These are phyloP conservation scores for Bertia moriformis DNA, from an alignment of 2,329 filamentous ascomycete genomes.

Conservation along the genomic window DNA sequence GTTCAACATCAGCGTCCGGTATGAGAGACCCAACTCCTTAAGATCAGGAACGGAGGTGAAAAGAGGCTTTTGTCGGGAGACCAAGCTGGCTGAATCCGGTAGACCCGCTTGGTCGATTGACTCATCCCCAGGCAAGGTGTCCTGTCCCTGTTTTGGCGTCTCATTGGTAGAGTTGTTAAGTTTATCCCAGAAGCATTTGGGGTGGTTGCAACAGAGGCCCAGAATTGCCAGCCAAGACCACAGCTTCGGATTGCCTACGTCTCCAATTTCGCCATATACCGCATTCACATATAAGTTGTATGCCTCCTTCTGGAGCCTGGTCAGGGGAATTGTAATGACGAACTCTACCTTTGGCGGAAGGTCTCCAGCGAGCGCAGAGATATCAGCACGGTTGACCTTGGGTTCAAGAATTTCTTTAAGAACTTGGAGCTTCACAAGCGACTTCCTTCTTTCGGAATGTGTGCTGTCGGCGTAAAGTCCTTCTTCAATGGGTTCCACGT, in stretches of 20 bases:
- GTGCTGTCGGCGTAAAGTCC: conserved; percentile 36
- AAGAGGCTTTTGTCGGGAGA: background rate
- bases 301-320: conserved; percentile 26
- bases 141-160: background rate
- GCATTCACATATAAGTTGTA: conserved; percentile 19
- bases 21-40: conserved; percentile 20
- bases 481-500: conserved; percentile 35
- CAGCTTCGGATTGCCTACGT: background rate
- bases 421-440: conserved; percentile 31
- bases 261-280: background rate
- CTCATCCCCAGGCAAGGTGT: background rate
- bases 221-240: background rate
- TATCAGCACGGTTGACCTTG: conserved; percentile 40
- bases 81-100: background rate
- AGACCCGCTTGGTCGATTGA: background rate
- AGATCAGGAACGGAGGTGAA: background rate
- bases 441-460: conserved; percentile 22
- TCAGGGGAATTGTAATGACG: conserved; percentile 37
- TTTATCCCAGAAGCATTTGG: background rate
- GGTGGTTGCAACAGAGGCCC: background rate
- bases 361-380: conserved; percentile 29
- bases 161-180: background rate
- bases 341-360: conserved; percentile 44
- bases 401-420: conserved; percentile 36
- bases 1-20: conserved; percentile 29